Evolutionary conservation across 1,139 yeast species (phyloP), one percentile per base, ranked within the genome.

Genomic region (Kodamaea fungicola): DNA sequence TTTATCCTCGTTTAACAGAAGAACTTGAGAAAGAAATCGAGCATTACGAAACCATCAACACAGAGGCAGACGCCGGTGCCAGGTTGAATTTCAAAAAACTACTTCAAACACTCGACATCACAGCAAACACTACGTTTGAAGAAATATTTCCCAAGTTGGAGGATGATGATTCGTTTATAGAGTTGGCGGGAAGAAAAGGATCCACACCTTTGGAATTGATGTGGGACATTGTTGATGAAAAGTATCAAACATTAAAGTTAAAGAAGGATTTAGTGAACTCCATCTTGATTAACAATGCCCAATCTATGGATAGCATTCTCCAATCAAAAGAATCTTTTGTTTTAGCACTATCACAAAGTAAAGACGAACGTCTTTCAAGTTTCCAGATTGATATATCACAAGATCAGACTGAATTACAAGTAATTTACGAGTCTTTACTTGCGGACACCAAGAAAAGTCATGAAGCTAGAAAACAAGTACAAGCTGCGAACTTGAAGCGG

Each of bases 121-220:
- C 63, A 13, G 78, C 84, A 2, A 74, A 71, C 37, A 68, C 87
- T 1, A 67, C 61, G 38, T 88, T 94, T 81, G 62, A 61, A 38
- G 80, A 80, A 21, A 54, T 86, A 6, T 67, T 76, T 28, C 67
- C 75, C 0, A 41, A 55, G 3, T 51, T 89, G 2, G 79, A 78
- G 46, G 72, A 75, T 22, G 83, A 83, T 42, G 71, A 67, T 37
- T 64, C 79, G 12, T 88, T 83, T 51, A 55, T 74, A 10, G 78
- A 74, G 16, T 50, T 88, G 30, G 72, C 89, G 42, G 96, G 95
- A 0, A 72, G 90, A 41, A 71, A 78, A 31, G 97, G 97, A 0
- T 88, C 97, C 0, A 71, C 80, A 1, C 85, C 96, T 0, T 54
- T 83, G 27, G 96, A 89, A 43, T 61, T 87, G 31, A 87, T 85